Conservation (phyloP, 306 rosid genomes). For the Hippophae rhamnoides region DNA sequence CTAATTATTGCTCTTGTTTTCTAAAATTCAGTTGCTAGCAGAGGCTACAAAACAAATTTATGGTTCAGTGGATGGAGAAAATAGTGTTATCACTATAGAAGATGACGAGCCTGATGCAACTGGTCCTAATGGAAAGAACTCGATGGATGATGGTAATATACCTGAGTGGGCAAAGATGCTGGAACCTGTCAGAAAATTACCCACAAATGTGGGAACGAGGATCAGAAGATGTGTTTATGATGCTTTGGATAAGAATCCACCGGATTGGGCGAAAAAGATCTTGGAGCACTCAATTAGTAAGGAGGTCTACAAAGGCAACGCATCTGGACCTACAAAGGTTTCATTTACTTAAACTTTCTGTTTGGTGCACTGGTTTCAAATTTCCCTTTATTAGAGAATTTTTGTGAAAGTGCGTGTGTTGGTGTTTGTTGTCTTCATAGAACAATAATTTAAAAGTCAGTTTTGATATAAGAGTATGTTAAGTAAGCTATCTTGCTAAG, state of each 20-base stretch:
- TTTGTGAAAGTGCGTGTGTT: too few species aligned
- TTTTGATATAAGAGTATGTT: background rate
- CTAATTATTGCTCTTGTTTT: constrained; percentile 17
- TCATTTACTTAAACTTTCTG: constrained; percentile 21
- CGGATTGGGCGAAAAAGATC: constrained; percentile 83
- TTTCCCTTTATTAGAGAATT: background rate
- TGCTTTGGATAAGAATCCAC: constrained; percentile 68
- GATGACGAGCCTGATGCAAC: constrained; percentile 60
- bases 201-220: constrained; percentile 98
- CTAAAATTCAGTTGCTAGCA: constrained; percentile 73
- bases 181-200: constrained; percentile 91
- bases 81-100: constrained; percentile 61
- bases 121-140: constrained; percentile 36
- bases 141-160: constrained; percentile 41
- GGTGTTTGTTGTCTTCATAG: background rate
- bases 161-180: constrained; percentile 90
- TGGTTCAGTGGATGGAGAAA: constrained; percentile 53
- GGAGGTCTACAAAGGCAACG: constrained; percentile 97
- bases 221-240: constrained; percentile 90
- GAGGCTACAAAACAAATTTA: constrained; percentile 77
- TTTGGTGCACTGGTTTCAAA: constrained; percentile 5
- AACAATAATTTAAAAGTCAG: background rate
- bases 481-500: background rate
- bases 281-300: constrained; percentile 87
- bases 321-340: constrained; percentile 99